Evolutionary conservation across 768 basidiomycete genomes (phyloP), one percentile per base, ranked within the genome.

Genomic region (Nidula microcarpa): DNA sequence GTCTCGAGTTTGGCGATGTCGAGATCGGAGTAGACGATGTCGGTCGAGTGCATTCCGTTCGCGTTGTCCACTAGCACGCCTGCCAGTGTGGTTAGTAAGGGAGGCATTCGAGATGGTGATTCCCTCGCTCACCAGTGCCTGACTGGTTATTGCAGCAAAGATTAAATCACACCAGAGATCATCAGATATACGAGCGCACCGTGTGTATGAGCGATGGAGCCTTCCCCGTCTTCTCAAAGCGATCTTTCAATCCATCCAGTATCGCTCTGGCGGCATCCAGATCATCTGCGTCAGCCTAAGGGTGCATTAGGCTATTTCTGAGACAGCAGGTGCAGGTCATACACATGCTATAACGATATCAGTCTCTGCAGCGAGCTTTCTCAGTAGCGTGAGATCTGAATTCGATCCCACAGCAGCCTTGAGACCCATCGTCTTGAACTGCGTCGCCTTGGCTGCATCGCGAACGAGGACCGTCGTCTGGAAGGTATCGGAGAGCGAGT

Each of bases 1-100:
- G 70, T 58, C 47, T 76, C 78, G 14, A 85, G 65, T 52, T 69
- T 69, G 11, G 69, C 65, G 2, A 74, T 55, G 51, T 84, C 69
- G n/a, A 74, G 54, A 61, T 86, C 82, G 14, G 71, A 74, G 62
- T 78, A 83, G 13, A 84, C 64, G 1, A 55, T 65, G 2, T 74
- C 65, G 4, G 72, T 67, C 0, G 65, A 54, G 47, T 60, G 62
- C 55, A 74, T 65, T 4, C 81, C 83, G 46, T 57, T 59, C 5
- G 76, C 80, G 37, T 75, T 55, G 55, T 79, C 77, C 5, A 62
- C 58, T 14, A 81, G 59, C 16, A 76, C 72, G 43, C 75, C 78
- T 67, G 61, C 11, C 18, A 14, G 16, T 43, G 36, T 53, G 10
- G 18, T 6, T 46, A 8, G 14, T 18, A 45, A 34, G 11, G 9